These are phyloP conservation scores for Benincasa hispida DNA, from an alignment of 306 rosid genomes.

Conservation along the genomic window DNA sequence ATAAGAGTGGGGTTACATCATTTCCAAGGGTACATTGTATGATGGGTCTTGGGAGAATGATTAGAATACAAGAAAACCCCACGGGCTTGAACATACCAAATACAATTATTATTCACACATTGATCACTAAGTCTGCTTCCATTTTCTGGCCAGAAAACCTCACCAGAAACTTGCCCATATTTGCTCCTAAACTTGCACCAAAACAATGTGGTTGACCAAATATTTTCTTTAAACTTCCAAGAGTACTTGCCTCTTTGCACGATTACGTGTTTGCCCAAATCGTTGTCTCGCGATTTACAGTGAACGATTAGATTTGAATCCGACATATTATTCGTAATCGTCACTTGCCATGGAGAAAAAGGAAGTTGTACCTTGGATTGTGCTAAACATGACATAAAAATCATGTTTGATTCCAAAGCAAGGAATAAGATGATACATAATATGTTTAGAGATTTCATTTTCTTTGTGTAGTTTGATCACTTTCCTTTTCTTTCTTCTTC, in stretches of 20 bases:
- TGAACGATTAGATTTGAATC: neutral
- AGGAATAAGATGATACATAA: neutral
- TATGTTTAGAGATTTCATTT: neutral
- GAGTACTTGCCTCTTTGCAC: neutral
- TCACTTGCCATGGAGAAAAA: neutral
- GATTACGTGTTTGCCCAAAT: neutral
- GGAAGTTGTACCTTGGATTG: neutral
- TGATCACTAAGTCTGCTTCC: neutral
- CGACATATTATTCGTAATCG: neutral
- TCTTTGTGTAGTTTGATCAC: neutral
- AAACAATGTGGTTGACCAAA: neutral
- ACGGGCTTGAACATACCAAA: neutral
- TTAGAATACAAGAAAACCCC: neutral
- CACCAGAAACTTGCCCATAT: neutral
- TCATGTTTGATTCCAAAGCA: neutral
- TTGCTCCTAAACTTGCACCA: neutral
- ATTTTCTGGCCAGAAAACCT: neutral
- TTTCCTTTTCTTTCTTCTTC: too few species aligned
- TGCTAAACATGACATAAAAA: neutral
- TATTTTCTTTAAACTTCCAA: neutral
- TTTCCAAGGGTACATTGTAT: neutral
- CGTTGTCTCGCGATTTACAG: neutral
- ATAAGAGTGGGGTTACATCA: too few species aligned
- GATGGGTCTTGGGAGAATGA: neutral
- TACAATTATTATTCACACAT: neutral